Percentiles rank a stretch among this genome's conserved stretches.
phyloP scores from a whole-genome alignment of 2,329 filamentous ascomycete genomes.

The Esteya vermicola region DNA sequence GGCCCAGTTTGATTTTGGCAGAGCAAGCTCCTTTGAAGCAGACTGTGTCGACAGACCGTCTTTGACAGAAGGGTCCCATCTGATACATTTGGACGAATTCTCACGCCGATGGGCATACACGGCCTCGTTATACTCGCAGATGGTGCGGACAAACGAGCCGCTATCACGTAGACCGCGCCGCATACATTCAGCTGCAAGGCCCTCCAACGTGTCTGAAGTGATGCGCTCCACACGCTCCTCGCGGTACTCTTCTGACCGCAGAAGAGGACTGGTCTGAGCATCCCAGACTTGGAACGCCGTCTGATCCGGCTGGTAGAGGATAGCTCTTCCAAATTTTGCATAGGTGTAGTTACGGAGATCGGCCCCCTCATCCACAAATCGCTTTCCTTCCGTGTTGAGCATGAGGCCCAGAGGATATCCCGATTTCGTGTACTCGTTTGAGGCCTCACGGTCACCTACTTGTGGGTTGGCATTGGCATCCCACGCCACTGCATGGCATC shows the following conservation, averaged over 20 bases:
- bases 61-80: slow-evolving; percentile 45
- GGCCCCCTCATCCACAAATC: slow-evolving; percentile 53
- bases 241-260: slow-evolving; percentile 48
- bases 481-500: slow-evolving; percentile 52
- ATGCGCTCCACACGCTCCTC: slow-evolving; percentile 33
- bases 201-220: slow-evolving; percentile 32
- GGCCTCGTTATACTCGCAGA: slow-evolving; percentile 43
- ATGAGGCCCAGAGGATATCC: slow-evolving; percentile 54
- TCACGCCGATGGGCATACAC: slow-evolving; percentile 31
- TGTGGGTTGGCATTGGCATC: slow-evolving; percentile 44
- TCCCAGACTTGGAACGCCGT: slow-evolving; percentile 55
- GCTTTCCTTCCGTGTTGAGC: slow-evolving; percentile 41
- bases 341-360: slow-evolving; percentile 56
- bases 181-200: slow-evolving; percentile 36
- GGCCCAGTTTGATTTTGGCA: slow-evolving; percentile 55
- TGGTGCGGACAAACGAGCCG: slow-evolving; percentile 32
- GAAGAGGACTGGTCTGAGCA: slow-evolving; percentile 30
- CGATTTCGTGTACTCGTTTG: slow-evolving; percentile 56
- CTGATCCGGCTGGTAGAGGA: slow-evolving; percentile 42
- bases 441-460: slow-evolving; percentile 40
- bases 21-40: slow-evolving; percentile 20
- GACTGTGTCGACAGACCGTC: slow-evolving; percentile 50
- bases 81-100: slow-evolving; percentile 23
- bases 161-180: slow-evolving; percentile 33
- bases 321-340: slow-evolving; percentile 48